Evolutionary conservation across 768 basidiomycete species (phyloP).

Genomic region (Candolleomyces efflorescens): DNA sequence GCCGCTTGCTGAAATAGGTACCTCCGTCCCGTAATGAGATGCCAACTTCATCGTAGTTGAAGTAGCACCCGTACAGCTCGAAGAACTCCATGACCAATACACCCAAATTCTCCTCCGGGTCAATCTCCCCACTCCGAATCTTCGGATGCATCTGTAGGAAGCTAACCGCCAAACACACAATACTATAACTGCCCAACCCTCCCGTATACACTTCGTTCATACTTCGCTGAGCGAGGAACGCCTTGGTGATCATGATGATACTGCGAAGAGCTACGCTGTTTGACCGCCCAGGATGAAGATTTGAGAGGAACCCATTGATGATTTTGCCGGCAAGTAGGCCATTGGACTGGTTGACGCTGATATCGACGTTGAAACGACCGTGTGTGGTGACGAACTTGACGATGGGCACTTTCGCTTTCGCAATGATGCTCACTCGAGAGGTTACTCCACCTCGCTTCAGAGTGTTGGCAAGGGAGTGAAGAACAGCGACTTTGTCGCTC

Average conservation of each 20-base stretch:
- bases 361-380: conserved; percentile 86
- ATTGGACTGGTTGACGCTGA: conserved; percentile 88
- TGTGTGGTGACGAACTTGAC: conserved; percentile 87
- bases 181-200: conserved; percentile 90
- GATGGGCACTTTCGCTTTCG: conserved; percentile 93
- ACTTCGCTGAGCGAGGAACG: conserved; percentile 80
- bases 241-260: conserved; percentile 86
- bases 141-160: conserved; percentile 99
- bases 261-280: conserved; percentile 62
- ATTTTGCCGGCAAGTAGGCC: conserved; percentile 77
- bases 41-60: conserved; percentile 88
- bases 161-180: conserved; percentile 88
- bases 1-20: conserved; percentile 79
- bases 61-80: conserved; percentile 88
- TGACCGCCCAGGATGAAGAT: conserved; percentile 39
- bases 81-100: conserved; percentile 97
- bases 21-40: conserved; percentile 88
- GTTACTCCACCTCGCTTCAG: conserved; percentile 76
- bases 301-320: conserved; percentile 72
- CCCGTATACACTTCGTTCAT: conserved; percentile 99
- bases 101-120: conserved; percentile 84
- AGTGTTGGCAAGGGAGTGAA: conserved; percentile 74
- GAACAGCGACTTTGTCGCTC: conserved; percentile 60
- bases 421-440: conserved; percentile 75
- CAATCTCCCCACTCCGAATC: conserved; percentile 82